Percentiles rank a stretch among this genome's conserved stretches.
These are phyloP conservation scores for Lenwebbia sp. DNA, from an alignment of 345 rosid species.

Conservation along the genomic window DNA sequence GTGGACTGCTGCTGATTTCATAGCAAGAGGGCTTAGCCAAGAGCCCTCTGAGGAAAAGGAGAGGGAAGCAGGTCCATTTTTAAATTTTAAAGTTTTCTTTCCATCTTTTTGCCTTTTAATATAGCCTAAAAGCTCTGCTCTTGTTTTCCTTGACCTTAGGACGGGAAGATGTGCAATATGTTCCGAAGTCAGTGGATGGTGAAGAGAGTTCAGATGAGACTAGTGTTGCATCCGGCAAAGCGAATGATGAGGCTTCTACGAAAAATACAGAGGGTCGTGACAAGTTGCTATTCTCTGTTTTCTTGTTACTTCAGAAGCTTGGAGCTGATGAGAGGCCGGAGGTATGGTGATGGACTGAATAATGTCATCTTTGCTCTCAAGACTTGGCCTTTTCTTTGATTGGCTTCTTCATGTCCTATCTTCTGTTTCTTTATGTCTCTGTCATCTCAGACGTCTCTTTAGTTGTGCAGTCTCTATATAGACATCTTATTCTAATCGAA, in stretches of 20 bases:
- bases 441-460: not conserved
- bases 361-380: not conserved
- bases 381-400: not conserved
- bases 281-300: slow-evolving; percentile 72
- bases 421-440: not conserved
- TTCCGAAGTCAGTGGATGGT: slow-evolving; percentile 28
- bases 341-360: slow-evolving; percentile 28
- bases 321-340: slow-evolving; percentile 97
- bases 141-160: slow-evolving; percentile 13
- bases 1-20: slow-evolving; percentile 91
- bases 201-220: slow-evolving; percentile 28
- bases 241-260: slow-evolving; percentile 16
- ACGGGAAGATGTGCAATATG: slow-evolving; percentile 13
- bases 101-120: not conserved
- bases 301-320: slow-evolving; percentile 85
- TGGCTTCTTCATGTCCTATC: not conserved
- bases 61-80: slow-evolving; percentile 26
- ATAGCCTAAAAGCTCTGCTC: not conserved
- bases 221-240: slow-evolving; percentile 11
- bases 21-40: slow-evolving; percentile 57
- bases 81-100: not conserved
- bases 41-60: slow-evolving; percentile 41
- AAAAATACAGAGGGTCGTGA: slow-evolving; percentile 32
- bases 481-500: not conserved
- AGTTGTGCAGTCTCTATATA: not conserved